Evolutionary conservation across 2,329 filamentous ascomycete genomes (phyloP), one percentile per base, ranked within the genome.

Genomic region (Sphaceloma murrayae): DNA sequence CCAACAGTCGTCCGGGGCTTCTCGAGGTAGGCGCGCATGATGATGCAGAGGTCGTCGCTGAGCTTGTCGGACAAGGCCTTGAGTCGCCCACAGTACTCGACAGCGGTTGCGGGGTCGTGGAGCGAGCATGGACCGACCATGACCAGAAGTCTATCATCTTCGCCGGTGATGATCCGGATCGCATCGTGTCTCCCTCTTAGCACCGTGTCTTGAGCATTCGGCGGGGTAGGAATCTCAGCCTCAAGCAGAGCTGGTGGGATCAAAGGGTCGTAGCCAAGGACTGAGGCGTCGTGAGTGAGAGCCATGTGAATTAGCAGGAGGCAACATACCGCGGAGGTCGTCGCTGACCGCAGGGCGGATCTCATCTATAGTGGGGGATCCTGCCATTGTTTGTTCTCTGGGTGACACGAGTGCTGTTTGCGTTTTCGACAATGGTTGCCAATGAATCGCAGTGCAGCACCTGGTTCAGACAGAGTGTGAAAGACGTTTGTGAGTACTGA

Each of bases 1-100:
- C 91, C 91, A 39, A 98, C 88, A 0, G 91, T 98, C 39, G 91
- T 98, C 49, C 91, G 82, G 31, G 91, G 91, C 75, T 98, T 98
- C 74, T 98, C 91, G 42, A 98, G 82, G 75, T 98, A 98, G 60
- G 88, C 87, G 56, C 91, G 85, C 91, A 98, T 98, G 59, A 98
- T 80, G 62, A 98, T 84, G 63, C 80, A 80, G 34, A 98, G 74
- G 62, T 96, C 88, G 55, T 78, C 72, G 49, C 80, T 78, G 50
- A 95, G 80, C 72, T 82, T 85, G 52, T 83, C 77, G 48, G 87
- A 77, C 36, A 95, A 70, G 43, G 72, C 67, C 67, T 86, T 83
- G 38, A 98, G 76, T 46, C 81, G 78, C 50, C 74, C 68, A 62
- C 83, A 85, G 73, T 98, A 98, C 65, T 95, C 87, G 55, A 93